phyloP scores from a whole-genome alignment of 495 filamentous ascomycete genomes.

The Daldinia concentrica region DNA sequence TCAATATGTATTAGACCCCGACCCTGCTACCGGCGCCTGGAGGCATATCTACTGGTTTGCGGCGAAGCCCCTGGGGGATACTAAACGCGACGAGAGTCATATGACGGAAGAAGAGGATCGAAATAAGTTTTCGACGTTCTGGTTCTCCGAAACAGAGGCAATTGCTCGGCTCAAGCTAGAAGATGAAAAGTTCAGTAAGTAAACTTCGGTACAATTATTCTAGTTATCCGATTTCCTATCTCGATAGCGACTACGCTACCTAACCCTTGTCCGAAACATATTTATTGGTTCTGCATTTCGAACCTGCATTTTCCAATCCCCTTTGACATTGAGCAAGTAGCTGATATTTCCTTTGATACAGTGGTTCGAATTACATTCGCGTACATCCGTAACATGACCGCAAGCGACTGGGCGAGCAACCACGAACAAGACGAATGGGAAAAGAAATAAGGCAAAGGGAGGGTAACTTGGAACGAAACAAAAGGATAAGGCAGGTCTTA shows the following conservation, averaged over 20 bases:
- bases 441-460: background rate
- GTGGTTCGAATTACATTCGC: constrained; percentile 45
- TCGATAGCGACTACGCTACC: background rate
- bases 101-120: constrained; percentile 45
- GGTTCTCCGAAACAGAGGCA: constrained; percentile 42
- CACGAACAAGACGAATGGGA: constrained; percentile 10
- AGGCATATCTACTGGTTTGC: constrained; percentile 49
- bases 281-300: background rate
- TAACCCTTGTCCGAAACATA: background rate
- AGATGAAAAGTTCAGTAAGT: constrained; percentile 47
- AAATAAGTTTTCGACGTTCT: constrained; percentile 45
- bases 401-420: constrained; percentile 40
- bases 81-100: constrained; percentile 35
- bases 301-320: background rate
- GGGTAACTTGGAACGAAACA: background rate
- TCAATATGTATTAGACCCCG: constrained; percentile 42
- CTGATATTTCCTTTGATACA: constrained; percentile 22
- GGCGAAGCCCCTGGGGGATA: constrained; percentile 38
- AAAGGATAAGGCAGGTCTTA: too few species aligned
- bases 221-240: background rate
- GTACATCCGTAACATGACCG: constrained; percentile 42
- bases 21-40: constrained; percentile 47
- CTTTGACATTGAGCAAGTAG: background rate
- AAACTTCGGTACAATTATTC: background rate
- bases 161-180: constrained; percentile 43